Conservation (phyloP, 805 yeast species). For the Saccharomycopsis sp. region DNA sequence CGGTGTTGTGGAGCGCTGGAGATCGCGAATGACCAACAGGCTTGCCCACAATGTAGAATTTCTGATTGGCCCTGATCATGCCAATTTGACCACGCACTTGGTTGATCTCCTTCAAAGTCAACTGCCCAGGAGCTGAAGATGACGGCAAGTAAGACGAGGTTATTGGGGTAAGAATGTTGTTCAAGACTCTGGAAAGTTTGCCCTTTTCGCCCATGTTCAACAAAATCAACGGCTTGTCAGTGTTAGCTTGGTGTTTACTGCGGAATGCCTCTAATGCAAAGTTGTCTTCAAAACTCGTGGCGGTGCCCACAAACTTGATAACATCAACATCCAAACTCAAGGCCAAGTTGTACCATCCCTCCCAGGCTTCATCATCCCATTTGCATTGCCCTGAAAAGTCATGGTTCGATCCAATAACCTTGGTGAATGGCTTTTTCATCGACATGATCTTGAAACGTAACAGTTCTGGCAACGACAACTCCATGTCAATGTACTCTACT, state of each 20-base stretch:
- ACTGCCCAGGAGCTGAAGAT: constrained; percentile 75
- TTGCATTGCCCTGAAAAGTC: constrained; percentile 53
- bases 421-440: constrained; percentile 48
- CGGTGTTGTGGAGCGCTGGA: constrained; percentile 78
- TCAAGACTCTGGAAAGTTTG: constrained; percentile 69
- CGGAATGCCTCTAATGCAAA: constrained; percentile 64
- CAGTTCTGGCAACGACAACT: constrained; percentile 55
- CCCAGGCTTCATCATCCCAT: constrained; percentile 73
- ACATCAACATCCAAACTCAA: constrained; percentile 56
- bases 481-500: constrained; percentile 73
- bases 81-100: constrained; percentile 50
- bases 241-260: constrained; percentile 34
- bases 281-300: constrained; percentile 58
- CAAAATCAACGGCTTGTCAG: constrained; percentile 59
- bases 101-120: constrained; percentile 59
- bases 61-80: constrained; percentile 40
- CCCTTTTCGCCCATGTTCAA: constrained; percentile 76
- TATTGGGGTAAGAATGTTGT: constrained; percentile 72
- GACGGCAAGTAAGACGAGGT: constrained; percentile 61
- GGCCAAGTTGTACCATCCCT: constrained; percentile 60
- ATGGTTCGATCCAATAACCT: constrained; percentile 76
- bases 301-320: constrained; percentile 77
- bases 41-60: constrained; percentile 67
- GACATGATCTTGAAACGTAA: constrained; percentile 41
- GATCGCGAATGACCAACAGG: constrained; percentile 86